A percentile compares a stretch with the other conserved stretches of the same genome.
phyloP scores from a whole-genome alignment of 2,329 filamentous ascomycete species.

The Pyrenophora tritici-repentis region DNA sequence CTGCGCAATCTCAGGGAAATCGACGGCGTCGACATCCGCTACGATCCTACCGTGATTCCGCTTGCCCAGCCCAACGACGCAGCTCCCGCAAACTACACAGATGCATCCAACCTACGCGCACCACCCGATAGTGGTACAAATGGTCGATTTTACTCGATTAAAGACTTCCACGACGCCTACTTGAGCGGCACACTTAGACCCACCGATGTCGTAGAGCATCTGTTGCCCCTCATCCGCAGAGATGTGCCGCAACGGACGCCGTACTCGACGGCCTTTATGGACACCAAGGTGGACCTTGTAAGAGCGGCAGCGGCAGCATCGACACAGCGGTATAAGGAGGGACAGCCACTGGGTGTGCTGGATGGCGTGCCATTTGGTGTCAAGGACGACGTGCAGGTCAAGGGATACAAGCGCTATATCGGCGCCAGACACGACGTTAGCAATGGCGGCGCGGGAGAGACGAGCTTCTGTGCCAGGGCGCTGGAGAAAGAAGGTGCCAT shows the following conservation, averaged over 20 bases:
- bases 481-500: constrained; percentile 76
- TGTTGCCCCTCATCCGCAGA: constrained; percentile 72
- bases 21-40: constrained; percentile 58
- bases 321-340: constrained; percentile 71
- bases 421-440: constrained; percentile 67
- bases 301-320: constrained; percentile 73
- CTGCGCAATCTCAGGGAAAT: constrained; percentile 62
- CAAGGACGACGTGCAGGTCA: constrained; percentile 78
- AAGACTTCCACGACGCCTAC: constrained; percentile 80
- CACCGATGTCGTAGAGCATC: constrained; percentile 68
- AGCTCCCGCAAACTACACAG: constrained; percentile 26
- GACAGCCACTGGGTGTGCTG: constrained; percentile 68
- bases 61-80: constrained; percentile 30
- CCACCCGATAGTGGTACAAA: constrained; percentile 18
- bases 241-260: constrained; percentile 59
- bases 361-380: constrained; percentile 84
- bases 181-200: constrained; percentile 72
- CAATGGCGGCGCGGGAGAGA: constrained; percentile 55
- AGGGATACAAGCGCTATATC: constrained; percentile 69
- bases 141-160: constrained; percentile 58
- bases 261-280: constrained; percentile 76
- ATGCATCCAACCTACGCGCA: constrained; percentile 26
- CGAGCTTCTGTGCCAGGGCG: constrained; percentile 72
- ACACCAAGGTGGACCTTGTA: constrained; percentile 66
- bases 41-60: constrained; percentile 63